Conservation (phyloP, 768 basidiomycete genomes). For the Lactarius sp. region DNA sequence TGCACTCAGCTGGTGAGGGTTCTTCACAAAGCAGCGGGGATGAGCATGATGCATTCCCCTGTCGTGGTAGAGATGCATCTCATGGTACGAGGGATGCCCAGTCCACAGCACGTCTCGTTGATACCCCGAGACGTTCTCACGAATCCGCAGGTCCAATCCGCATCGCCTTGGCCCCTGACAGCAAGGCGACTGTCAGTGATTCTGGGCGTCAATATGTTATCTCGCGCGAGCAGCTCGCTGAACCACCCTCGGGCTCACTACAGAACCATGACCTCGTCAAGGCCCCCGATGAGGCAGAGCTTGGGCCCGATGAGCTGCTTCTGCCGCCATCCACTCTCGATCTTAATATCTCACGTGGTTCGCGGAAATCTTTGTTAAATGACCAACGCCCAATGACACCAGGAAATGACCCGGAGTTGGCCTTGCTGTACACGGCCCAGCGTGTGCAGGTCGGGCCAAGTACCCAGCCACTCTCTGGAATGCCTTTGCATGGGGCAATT, state of each 20-base stretch:
- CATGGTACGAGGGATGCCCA: neutral
- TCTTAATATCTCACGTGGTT: slow-evolving; percentile 6
- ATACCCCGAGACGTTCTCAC: neutral
- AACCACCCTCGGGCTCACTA: neutral
- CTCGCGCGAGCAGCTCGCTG: slow-evolving; percentile 16
- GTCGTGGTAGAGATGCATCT: neutral
- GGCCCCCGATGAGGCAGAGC: slow-evolving; percentile 11
- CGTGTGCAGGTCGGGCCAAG: slow-evolving; percentile 27
- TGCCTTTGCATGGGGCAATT: no score
- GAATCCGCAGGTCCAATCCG: slow-evolving; percentile 12
- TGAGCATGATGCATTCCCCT: slow-evolving; percentile 50
- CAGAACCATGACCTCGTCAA: slow-evolving; percentile 1
- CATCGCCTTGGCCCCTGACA: slow-evolving; percentile 3
- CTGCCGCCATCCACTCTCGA: slow-evolving; percentile 16
- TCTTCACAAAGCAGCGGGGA: slow-evolving; percentile 66
- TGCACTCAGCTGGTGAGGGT: slow-evolving; percentile 49
- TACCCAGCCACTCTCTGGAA: no score
- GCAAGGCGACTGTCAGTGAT: no score
- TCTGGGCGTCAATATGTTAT: slow-evolving; percentile 10
- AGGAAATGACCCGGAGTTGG: slow-evolving; percentile 33
- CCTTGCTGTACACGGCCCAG: slow-evolving; percentile 48
- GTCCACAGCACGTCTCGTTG: slow-evolving; percentile 17
- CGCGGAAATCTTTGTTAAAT: slow-evolving; percentile 24
- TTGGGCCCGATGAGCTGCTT: neutral
- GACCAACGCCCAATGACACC: slow-evolving; percentile 32